Evolutionary conservation across 2,329 filamentous ascomycete genomes (phyloP).

Genomic region (Westerdykella sp.): DNA sequence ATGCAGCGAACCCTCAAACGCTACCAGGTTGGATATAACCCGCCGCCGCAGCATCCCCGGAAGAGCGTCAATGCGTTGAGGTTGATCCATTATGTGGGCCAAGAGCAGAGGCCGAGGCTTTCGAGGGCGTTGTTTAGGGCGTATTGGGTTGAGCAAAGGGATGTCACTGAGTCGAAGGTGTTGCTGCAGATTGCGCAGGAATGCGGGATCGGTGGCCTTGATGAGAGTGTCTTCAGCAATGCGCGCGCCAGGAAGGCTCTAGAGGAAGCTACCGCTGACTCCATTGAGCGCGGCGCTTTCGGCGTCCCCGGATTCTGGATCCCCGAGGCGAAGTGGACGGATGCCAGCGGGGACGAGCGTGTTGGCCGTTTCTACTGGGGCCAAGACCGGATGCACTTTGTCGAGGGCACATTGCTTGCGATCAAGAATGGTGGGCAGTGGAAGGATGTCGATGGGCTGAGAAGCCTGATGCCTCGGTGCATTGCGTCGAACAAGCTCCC

Average conservation of each 20-base stretch:
- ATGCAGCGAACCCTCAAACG: constrained; percentile 28
- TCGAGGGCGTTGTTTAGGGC: constrained; percentile 24
- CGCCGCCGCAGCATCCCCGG: constrained; percentile 26
- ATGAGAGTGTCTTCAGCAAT: constrained; percentile 12
- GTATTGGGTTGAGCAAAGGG: constrained; percentile 30
- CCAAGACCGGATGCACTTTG: constrained; percentile 35
- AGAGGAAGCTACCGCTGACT: constrained; percentile 20
- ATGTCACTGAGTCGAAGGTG: constrained; percentile 18
- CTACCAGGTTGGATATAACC: constrained; percentile 26
- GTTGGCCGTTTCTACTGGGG: constrained; percentile 30
- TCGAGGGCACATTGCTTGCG: constrained; percentile 23
- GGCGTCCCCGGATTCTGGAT: constrained; percentile 35
- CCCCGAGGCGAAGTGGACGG: constrained; percentile 15
- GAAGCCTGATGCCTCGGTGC: constrained; percentile 21
- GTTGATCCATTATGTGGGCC: constrained; percentile 18
- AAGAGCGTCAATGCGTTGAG: constrained; percentile 31
- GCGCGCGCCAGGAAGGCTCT: constrained; percentile 17
- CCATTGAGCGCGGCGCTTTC: constrained; percentile 29
- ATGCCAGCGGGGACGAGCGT: constrained; percentile 8
- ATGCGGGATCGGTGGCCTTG: constrained; percentile 17
- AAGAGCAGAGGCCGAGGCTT: constrained; percentile 13
- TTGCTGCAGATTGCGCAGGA: constrained; percentile 21
- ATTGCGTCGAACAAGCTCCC: constrained; percentile 6
- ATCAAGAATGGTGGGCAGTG: constrained; percentile 7
- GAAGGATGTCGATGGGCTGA: constrained; percentile 10